Evolutionary conservation across 305 asterid species (phyloP).

Genomic region (Solanum hybrid): DNA sequence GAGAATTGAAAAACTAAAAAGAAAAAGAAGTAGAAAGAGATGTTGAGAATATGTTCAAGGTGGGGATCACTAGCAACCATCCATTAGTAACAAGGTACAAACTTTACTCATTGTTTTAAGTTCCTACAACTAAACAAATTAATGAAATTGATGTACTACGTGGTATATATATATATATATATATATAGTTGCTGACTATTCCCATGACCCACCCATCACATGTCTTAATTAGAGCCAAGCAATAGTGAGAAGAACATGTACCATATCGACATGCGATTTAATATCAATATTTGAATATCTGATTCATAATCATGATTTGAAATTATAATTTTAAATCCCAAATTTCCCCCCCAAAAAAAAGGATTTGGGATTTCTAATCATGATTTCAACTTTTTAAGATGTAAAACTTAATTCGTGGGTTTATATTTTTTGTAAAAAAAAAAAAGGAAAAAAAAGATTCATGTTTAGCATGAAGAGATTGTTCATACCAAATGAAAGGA

Average conservation of each 20-base stretch:
- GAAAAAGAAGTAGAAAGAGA: background rate
- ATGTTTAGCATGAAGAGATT: background rate
- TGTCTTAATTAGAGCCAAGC: background rate
- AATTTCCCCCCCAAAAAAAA: too few relatives aligned
- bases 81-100: background rate
- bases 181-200: background rate
- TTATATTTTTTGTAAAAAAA: too few relatives aligned
- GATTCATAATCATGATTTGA: too few relatives aligned
- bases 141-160: background rate
- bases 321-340: too few relatives aligned
- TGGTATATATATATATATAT: background rate
- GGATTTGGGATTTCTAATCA: background rate
- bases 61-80: background rate
- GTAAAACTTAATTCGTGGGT: background rate
- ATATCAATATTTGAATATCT: too few relatives aligned
- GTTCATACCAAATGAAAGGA: background rate
- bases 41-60: background rate
- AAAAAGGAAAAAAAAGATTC: too few relatives aligned
- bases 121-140: background rate
- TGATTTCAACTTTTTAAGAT: background rate
- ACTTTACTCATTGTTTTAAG: background rate
- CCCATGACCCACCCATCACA: background rate
- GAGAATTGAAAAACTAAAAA: background rate
- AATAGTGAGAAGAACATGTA: background rate
- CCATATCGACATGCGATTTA: too few relatives aligned